These are phyloP conservation scores for Pinus albicaulis DNA, from an alignment of 75 land plant genomes.

Conservation along the genomic window DNA sequence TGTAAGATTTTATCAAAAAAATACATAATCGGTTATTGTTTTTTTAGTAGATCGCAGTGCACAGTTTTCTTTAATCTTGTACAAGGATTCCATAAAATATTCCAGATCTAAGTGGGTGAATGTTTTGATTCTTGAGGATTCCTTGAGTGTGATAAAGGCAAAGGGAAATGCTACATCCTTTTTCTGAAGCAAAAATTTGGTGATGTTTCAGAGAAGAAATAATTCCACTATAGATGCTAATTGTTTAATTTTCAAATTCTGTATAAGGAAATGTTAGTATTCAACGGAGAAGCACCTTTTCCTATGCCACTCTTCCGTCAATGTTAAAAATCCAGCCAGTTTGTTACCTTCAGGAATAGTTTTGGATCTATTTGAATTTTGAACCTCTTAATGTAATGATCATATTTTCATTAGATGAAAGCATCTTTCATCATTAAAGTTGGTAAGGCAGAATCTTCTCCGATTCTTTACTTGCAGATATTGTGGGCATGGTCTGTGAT, in stretches of 20 bases:
- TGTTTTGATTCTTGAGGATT: not conserved
- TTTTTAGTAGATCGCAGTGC: not conserved
- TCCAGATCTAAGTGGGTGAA: not conserved
- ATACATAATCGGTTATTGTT: not conserved
- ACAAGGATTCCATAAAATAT: not conserved
- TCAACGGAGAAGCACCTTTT: not conserved
- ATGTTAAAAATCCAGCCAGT: not conserved
- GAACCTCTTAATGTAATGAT: not conserved
- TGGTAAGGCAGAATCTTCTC: not conserved
- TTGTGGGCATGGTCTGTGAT: too few species aligned
- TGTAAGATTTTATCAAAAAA: conserved; percentile 37
- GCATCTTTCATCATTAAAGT: not conserved
- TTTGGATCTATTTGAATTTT: not conserved
- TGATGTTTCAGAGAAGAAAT: not conserved
- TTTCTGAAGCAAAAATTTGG: not conserved
- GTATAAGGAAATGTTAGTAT: not conserved
- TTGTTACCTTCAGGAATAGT: not conserved
- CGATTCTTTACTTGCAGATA: too few species aligned
- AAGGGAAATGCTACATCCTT: not conserved
- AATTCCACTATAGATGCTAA: not conserved
- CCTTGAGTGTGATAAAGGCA: not conserved
- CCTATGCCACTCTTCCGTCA: not conserved
- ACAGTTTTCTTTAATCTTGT: not conserved
- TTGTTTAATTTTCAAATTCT: not conserved
- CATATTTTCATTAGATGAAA: not conserved